Evolutionary conservation across 805 yeast species (phyloP).

Genomic region (Saccharomycopsis oosterbeekiorum): DNA sequence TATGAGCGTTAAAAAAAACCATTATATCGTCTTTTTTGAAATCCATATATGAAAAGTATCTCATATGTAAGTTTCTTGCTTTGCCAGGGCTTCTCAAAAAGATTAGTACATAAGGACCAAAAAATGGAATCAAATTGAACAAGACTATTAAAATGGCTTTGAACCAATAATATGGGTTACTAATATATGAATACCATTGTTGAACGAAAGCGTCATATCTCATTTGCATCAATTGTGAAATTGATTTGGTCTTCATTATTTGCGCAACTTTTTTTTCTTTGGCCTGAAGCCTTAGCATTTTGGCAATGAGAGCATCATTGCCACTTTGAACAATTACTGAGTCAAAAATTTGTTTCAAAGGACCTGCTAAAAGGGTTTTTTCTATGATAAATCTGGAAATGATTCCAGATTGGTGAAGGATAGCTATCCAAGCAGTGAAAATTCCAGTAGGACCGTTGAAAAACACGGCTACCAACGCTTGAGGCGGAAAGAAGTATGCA

Average conservation of each 20-base stretch:
- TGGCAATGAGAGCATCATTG: constrained; percentile 2
- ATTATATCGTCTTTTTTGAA: constrained; percentile 5
- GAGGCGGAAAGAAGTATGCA: constrained; percentile 18
- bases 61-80: constrained; percentile 14
- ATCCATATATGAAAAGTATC: constrained; percentile 11
- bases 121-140: constrained; percentile 17
- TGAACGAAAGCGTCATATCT: not conserved
- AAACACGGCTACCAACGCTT: constrained; percentile 18
- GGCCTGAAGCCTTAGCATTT: not conserved
- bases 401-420: constrained; percentile 26
- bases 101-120: constrained; percentile 17
- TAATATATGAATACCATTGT: constrained; percentile 4
- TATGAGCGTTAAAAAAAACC: constrained; percentile 15
- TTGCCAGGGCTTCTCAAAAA: constrained; percentile 18
- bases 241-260: not conserved
- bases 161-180: constrained; percentile 15
- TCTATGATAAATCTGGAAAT: constrained; percentile 25
- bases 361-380: constrained; percentile 25
- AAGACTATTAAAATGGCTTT: constrained; percentile 10
- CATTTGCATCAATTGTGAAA: not conserved
- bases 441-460: constrained; percentile 21
- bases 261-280: constrained; percentile 1
- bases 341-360: constrained; percentile 27
- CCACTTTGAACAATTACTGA: constrained; percentile 11
- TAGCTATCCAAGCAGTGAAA: constrained; percentile 19